Percentiles rank a stretch among this genome's conserved stretches.
phyloP scores from a whole-genome alignment of 306 rosid genomes.

The Abrus pulchellus region DNA sequence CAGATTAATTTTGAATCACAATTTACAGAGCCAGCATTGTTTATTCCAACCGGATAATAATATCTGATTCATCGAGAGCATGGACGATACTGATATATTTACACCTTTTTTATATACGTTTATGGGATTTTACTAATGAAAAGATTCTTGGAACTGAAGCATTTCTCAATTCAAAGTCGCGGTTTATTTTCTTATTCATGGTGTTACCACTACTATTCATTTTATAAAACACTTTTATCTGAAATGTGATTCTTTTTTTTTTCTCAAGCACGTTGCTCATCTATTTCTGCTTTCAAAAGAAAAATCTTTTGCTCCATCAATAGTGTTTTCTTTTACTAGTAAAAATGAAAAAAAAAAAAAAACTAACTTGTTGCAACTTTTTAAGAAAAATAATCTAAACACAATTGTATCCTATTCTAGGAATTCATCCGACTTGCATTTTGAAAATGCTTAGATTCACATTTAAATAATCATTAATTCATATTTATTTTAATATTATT shows the following conservation, averaged over 20 bases:
- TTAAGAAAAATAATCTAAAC: no score
- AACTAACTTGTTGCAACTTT: neutral
- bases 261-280: slow-evolving; percentile 3
- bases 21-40: no score
- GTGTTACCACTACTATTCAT: neutral
- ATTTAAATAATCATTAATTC: no score
- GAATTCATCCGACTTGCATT: slow-evolving; percentile 10
- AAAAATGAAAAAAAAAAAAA: neutral
- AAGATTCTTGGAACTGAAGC: neutral
- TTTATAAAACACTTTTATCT: neutral
- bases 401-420: neutral
- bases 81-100: no score
- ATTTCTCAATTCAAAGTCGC: no score
- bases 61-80: no score
- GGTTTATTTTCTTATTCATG: neutral
- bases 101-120: no score
- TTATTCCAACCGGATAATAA: no score
- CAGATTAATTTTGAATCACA: no score
- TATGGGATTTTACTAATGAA: no score
- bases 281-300: neutral
- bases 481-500: no score
- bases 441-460: no score
- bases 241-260: neutral
- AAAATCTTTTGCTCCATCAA: neutral
- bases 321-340: neutral